Evolutionary conservation across 805 yeast genomes (phyloP).

Genomic region (Wickerhamiella brachini): DNA sequence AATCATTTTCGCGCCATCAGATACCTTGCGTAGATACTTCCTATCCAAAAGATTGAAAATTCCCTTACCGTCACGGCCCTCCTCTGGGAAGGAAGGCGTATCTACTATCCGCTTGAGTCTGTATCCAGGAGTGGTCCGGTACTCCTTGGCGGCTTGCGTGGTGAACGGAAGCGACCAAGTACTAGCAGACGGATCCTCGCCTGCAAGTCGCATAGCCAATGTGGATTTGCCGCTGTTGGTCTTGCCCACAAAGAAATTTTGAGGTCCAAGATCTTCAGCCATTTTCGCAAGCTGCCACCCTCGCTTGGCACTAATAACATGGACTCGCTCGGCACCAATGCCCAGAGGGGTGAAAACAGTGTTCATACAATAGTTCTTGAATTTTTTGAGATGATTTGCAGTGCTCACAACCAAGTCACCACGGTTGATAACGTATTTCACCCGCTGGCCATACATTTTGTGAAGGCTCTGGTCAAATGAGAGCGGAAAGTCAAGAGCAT

Average conservation of each 20-base stretch:
- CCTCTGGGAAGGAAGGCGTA: constrained; percentile 24
- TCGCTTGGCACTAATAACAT: constrained; percentile 36
- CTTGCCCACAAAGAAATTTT: constrained; percentile 51
- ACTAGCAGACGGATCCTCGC: constrained; percentile 28
- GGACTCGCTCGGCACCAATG: constrained; percentile 30
- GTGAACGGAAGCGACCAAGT: constrained; percentile 50
- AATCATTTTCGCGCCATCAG: constrained; percentile 15
- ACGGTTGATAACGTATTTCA: constrained; percentile 27
- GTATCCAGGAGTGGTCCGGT: constrained; percentile 23
- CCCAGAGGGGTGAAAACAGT: constrained; percentile 24
- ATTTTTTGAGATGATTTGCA: constrained; percentile 12
- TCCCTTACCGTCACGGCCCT: constrained; percentile 12
- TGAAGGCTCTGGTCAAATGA: constrained; percentile 5
- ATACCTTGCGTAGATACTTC: constrained; percentile 13
- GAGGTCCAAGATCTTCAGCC: constrained; percentile 24
- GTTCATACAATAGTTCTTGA: constrained; percentile 22
- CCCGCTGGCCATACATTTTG: constrained; percentile 2
- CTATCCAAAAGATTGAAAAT: constrained; percentile 12
- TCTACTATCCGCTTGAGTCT: constrained; percentile 15
- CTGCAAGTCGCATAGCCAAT: constrained; percentile 52
- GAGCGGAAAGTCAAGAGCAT: constrained; percentile 58
- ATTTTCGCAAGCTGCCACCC: constrained; percentile 40
- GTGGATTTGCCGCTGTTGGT: constrained; percentile 85
- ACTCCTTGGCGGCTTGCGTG: constrained; percentile 42
- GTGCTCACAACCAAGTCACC: constrained; percentile 31